A percentile compares a stretch with the other conserved stretches of the same genome.
These are phyloP conservation scores for Mycena indigotica DNA, from an alignment of 768 basidiomycete species.

Conservation along the genomic window DNA sequence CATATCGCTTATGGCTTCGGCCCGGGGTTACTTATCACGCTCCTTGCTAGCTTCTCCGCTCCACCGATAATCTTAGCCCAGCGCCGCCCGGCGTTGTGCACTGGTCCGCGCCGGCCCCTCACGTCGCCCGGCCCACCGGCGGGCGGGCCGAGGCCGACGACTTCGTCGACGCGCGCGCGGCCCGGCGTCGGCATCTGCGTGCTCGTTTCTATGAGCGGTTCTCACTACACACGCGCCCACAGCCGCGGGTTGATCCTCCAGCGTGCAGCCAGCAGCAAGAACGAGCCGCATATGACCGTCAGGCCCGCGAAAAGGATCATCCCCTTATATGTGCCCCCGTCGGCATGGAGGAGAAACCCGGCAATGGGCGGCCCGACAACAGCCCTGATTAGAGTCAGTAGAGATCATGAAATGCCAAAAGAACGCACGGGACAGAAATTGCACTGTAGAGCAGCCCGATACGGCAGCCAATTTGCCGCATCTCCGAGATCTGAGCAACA, in stretches of 20 bases:
- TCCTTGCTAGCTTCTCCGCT: no score
- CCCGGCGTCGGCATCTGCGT: no score
- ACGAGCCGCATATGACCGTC: conserved; percentile 59
- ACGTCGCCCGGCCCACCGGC: no score
- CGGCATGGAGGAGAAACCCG: conserved; percentile 52
- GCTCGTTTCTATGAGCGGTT: no score
- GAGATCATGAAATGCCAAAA: not conserved
- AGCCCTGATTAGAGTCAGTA: conserved; percentile 41
- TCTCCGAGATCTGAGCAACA: conserved; percentile 65
- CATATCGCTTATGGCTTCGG: no score
- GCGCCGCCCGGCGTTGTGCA: no score
- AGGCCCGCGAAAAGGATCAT: conserved; percentile 64
- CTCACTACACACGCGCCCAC: not conserved
- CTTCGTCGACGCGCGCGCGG: no score
- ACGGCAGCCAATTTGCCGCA: conserved; percentile 58
- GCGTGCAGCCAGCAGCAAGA: conserved; percentile 51
- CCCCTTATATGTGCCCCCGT: conserved; percentile 47
- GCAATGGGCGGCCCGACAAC: conserved; percentile 66
- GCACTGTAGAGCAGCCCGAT: conserved; percentile 67
- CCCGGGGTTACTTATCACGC: no score
- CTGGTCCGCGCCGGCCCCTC: no score
- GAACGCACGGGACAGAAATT: conserved; percentile 70
- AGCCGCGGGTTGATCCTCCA: not conserved
- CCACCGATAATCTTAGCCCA: no score
- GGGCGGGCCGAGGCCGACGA: no score